phyloP scores from a whole-genome alignment of 495 filamentous ascomycete species.

The Penicillium angulare region DNA sequence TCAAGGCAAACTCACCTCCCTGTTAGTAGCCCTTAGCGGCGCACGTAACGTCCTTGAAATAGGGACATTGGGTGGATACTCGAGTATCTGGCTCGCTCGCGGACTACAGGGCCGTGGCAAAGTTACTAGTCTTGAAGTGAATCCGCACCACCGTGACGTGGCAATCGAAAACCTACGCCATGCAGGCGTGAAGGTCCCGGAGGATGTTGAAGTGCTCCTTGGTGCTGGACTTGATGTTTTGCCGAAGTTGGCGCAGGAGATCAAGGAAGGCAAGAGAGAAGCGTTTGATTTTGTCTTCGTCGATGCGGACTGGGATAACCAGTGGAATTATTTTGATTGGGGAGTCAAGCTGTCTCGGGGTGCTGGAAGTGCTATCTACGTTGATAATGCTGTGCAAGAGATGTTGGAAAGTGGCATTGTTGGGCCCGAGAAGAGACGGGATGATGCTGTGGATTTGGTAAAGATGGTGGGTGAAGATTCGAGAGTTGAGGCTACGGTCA shows the following conservation, averaged over 20 bases:
- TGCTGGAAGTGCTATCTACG: constrained; percentile 37
- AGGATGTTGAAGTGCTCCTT: constrained; percentile 42
- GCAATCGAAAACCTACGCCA: constrained; percentile 41
- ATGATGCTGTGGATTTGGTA: constrained; percentile 25
- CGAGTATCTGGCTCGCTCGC: constrained; percentile 49
- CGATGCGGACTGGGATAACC: constrained; percentile 50
- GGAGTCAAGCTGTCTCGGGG: constrained; percentile 31
- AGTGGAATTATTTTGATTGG: constrained; percentile 46
- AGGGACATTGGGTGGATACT: constrained; percentile 53
- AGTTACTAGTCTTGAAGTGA: constrained; percentile 47
- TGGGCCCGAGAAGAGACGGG: not conserved
- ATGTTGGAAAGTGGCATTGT: constrained; percentile 16
- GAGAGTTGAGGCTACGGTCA: constrained; percentile 44
- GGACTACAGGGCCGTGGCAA: constrained; percentile 28
- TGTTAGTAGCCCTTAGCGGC: constrained; percentile 30
- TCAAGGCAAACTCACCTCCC: constrained; percentile 43
- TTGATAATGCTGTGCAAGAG: constrained; percentile 49
- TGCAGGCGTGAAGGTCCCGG: constrained; percentile 17
- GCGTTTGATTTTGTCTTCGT: constrained; percentile 52
- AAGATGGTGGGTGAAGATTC: constrained; percentile 44
- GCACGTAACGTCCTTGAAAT: constrained; percentile 49
- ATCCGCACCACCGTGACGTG: constrained; percentile 36
- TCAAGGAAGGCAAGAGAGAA: constrained; percentile 18
- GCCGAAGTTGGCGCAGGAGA: constrained; percentile 34
- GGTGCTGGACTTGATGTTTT: constrained; percentile 47